Evolutionary conservation across 345 rosid species (phyloP).

Genomic region (Eucalyptus polybractea): DNA sequence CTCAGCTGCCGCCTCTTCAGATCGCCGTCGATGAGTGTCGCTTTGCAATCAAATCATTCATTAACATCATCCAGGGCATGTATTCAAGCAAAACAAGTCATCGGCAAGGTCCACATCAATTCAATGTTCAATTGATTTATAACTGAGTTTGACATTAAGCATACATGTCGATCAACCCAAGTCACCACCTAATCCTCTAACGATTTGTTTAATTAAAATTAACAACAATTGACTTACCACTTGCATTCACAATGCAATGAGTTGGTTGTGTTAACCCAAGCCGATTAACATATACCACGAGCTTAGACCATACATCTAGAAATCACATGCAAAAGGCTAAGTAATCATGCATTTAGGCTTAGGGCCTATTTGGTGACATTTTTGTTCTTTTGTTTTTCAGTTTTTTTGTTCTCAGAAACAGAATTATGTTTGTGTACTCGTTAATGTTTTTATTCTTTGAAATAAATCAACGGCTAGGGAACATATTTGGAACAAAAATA

Average conservation of each 20-base stretch:
- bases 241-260: not conserved
- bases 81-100: not conserved
- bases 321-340: not conserved
- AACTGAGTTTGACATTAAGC: not conserved
- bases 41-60: not conserved
- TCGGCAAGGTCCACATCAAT: not conserved
- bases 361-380: not conserved
- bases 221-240: not conserved
- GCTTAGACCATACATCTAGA: not conserved
- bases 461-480: accelerated
- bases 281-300: not conserved
- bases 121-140: not conserved
- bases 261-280: not conserved
- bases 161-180: not conserved
- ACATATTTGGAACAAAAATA: accelerated
- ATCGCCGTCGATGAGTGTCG: not conserved
- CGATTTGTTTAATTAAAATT: not conserved
- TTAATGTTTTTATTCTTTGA: not conserved
- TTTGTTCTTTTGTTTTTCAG: too few species aligned
- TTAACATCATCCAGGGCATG: not conserved
- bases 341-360: not conserved
- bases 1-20: not conserved
- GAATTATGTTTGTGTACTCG: accelerated
- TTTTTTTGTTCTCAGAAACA: accelerated
- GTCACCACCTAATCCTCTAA: not conserved